Base-by-base conservation (phyloP, 805 yeast species). In the Wickerhamiella spandovensis region DNA sequence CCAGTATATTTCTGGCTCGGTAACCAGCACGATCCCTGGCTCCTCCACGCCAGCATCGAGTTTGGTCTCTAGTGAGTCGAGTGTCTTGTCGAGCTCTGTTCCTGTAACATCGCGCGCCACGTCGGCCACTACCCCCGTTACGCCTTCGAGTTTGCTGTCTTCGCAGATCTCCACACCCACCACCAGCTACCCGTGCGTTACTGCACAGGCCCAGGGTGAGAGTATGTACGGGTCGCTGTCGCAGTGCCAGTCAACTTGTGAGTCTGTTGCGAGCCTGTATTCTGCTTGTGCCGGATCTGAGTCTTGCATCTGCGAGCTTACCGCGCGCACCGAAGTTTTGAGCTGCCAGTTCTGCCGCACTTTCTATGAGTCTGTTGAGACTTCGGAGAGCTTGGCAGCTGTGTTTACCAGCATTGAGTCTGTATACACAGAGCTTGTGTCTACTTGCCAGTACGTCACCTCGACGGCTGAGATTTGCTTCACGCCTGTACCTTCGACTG, bases 401-500 rank as follows among this genome's bases (percentile, higher is more conserved):
- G 32, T 28, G 12, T 28, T 54, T n/a, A 41, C 50, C 5, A 42
- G 47, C 22, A 52, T 48, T 13, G 48, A 49, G 3, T 22, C 48
- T 1, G 46, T 49, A 3, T 54, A 47, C 44, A 18, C 54, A 1
- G 46, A 47, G 7, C 43, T 54, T 18, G 39, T 43, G 12, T 25
- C 43, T 18, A 25, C 42, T 20, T 54, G 56, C 45, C 5, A 30
- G 13, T 54, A 54, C 45, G n/a, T 28, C 10, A 46, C 54, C 8
- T 49, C 44, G 17, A 22, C 39, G 18, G 45, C 49, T 23, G 47
- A 51, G n/a, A 28, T 54, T 5, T 54, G 56, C 44, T 30, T 49
- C 18, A 35, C 20, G 3, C 39, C 39, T 35, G 13, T 20, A 8
- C 17, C 39, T 20, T 35, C 39, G 18, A 15, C 39, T 15, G 39